These are phyloP conservation scores for Dipodascus albidus DNA, from an alignment of 805 yeast species.

Conservation along the genomic window DNA sequence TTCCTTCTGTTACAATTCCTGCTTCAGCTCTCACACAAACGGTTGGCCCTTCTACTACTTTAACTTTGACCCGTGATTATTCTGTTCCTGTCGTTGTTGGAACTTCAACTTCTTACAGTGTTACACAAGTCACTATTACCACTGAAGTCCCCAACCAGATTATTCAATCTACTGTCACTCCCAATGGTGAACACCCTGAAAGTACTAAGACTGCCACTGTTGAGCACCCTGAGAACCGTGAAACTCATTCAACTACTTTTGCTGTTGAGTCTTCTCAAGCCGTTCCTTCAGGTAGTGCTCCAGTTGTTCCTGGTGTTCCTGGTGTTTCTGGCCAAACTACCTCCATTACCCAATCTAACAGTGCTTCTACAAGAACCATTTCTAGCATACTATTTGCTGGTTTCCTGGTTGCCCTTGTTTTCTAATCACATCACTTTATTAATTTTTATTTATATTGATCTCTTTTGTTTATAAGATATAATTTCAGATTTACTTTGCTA, in stretches of 20 bases:
- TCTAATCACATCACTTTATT: neutral
- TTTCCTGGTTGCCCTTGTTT: neutral
- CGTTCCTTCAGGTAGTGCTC: slow-evolving; percentile 2
- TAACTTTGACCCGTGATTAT: neutral
- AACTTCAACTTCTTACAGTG: neutral
- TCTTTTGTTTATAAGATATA: neutral
- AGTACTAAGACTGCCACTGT: neutral
- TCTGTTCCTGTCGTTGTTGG: neutral
- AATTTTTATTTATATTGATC: too few species aligned
- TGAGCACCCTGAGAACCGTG: neutral
- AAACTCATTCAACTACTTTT: neutral
- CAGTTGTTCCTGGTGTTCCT: slow-evolving; percentile 3
- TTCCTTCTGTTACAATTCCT: slow-evolving; percentile 3
- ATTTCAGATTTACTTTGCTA: too few species aligned
- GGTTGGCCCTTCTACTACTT: slow-evolving; percentile 1
- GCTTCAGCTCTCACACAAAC: slow-evolving; percentile 2
- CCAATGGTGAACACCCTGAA: neutral
- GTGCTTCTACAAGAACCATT: slow-evolving; percentile 1
- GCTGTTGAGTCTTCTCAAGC: slow-evolving; percentile 3
- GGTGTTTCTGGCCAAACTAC: neutral
- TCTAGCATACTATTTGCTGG: neutral
- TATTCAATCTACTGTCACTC: neutral
- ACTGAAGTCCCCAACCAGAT: neutral
- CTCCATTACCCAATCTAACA: neutral
- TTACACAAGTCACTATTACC: neutral